These are phyloP conservation scores for Skeletonema marinoi DNA, from an alignment of 108 stramenopile species.

Conservation along the genomic window DNA sequence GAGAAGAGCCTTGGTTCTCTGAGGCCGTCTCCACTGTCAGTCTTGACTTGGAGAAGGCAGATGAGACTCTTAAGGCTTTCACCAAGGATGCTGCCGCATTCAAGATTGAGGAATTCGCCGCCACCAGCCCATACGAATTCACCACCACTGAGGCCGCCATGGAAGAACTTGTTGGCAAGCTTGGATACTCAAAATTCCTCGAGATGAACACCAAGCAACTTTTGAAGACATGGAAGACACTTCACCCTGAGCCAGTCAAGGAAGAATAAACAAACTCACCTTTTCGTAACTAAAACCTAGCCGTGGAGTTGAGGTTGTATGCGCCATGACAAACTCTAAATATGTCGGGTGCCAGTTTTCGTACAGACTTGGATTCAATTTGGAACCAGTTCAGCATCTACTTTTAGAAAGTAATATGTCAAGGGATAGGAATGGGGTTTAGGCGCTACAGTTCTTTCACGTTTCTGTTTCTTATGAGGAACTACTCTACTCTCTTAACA, in stretches of 20 bases:
- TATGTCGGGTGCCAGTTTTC: background rate
- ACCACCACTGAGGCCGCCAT: constrained; percentile 61
- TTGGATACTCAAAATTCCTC: constrained; percentile 88
- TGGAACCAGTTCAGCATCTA: background rate
- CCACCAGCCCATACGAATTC: constrained; percentile 61
- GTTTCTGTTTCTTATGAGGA: background rate
- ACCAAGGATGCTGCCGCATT: constrained; percentile 89
- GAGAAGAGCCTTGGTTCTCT: constrained; percentile 92
- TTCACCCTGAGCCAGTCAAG: constrained; percentile 61
- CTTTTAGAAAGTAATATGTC: constrained; percentile 3
- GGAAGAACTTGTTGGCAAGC: constrained; percentile 73
- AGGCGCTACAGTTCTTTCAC: background rate
- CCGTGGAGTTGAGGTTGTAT: constrained; percentile 3
- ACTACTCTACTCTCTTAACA: constrained; percentile 26
- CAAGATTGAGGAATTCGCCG: constrained; percentile 85
- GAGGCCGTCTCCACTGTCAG: constrained; percentile 91
- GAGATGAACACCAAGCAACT: constrained; percentile 78
- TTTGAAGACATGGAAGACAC: constrained; percentile 73
- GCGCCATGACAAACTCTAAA: background rate
- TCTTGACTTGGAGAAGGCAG: constrained; percentile 85
- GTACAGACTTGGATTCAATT: background rate
- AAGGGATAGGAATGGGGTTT: background rate
- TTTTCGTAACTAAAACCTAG: background rate
- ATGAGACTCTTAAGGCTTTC: constrained; percentile 88
- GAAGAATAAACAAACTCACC: constrained; percentile 40